Base-by-base conservation (phyloP, 768 basidiomycete species). In the Pleurotus giganteus region DNA sequence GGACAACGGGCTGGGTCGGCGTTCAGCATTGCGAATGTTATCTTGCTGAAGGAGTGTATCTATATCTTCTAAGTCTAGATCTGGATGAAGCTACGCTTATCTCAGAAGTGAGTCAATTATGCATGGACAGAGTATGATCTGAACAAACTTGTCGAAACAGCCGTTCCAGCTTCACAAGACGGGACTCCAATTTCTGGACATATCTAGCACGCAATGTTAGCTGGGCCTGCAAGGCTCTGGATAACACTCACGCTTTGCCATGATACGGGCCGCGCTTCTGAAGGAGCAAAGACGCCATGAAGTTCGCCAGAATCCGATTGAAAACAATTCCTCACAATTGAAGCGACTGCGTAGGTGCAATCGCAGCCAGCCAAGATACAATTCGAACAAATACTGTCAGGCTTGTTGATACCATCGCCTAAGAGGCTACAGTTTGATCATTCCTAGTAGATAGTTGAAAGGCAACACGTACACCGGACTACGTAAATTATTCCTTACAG, bases 371-470 rank as follows among this genome's bases (percentile, higher is more conserved):
- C 81, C 23, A 82, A 74, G 23, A 77, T 71, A 61, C 86, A 88
- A 62, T 85, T 86, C 3, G 81, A 81, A 61, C 86, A 89, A 34
- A 73, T 68, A 63, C 83, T 83, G 29, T 77, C 78, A 15, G 78
- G 76, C 81, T 79, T 82, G 59, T 81, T 80, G 3, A 80, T 84
- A 59, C 88, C 89, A 67, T 91, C 85, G 60, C 85, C 84, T 85
- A 58, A 52, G 55, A 61, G 64, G 56, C 55, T 52, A 61, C 34
- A 56, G 51, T n/a, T n/a, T n/a, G n/a, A n/a, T n/a, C n/a, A n/a
- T 19, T 54, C 54, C 34, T 7, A 13, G 12, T 43, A 41, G 17
- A 15, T 39, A 31, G 31, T 51, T 26, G 45, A 37, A 31, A 19
- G 27, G 15, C 31, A 28, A 29, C 15, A 57, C 67, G 65, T 69